A percentile compares a stretch with the other conserved stretches of the same genome.
Evolutionary conservation across 2,329 filamentous ascomycete genomes (phyloP).

Genomic region (Cercospora citrullina): DNA sequence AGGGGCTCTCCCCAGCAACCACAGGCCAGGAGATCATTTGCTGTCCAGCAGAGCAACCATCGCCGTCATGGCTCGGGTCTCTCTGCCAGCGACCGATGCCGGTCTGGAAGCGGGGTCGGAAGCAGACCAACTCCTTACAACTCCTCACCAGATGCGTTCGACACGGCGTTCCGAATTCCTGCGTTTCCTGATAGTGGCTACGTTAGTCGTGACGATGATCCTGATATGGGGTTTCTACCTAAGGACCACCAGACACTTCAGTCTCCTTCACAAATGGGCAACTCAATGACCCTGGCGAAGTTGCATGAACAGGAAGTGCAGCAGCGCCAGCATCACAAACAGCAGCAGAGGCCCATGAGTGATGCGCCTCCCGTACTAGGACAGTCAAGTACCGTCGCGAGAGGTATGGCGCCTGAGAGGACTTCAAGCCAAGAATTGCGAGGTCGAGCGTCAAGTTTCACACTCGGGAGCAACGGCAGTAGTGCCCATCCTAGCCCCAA

Average conservation of each 20-base stretch:
- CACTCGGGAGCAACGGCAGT: not conserved
- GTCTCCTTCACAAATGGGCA: constrained; percentile 9
- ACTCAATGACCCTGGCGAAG: constrained; percentile 8
- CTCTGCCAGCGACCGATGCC: not conserved
- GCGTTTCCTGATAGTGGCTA: constrained; percentile 14
- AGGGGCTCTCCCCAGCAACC: constrained; percentile 10
- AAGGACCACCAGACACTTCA: constrained; percentile 3
- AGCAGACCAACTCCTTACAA: constrained; percentile 4
- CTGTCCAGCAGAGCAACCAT: constrained; percentile 3
- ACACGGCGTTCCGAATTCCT: constrained; percentile 10
- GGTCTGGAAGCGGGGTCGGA: constrained; percentile 8
- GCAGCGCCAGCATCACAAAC: not conserved
- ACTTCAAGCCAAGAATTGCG: not conserved
- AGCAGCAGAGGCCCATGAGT: not conserved
- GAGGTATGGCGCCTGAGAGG: not conserved
- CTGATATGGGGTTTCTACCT: constrained; percentile 11
- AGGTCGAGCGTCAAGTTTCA: constrained; percentile 2
- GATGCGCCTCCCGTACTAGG: not conserved
- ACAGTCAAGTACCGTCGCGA: not conserved
- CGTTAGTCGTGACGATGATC: constrained; percentile 13
- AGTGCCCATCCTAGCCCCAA: not conserved
- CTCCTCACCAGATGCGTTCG: not conserved
- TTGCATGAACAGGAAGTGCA: not conserved
- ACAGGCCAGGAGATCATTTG: constrained; percentile 4
- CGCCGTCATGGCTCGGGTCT: constrained; percentile 10